Conservation (phyloP, 345 rosid genomes). For the Eucalyptus melliodora region DNA sequence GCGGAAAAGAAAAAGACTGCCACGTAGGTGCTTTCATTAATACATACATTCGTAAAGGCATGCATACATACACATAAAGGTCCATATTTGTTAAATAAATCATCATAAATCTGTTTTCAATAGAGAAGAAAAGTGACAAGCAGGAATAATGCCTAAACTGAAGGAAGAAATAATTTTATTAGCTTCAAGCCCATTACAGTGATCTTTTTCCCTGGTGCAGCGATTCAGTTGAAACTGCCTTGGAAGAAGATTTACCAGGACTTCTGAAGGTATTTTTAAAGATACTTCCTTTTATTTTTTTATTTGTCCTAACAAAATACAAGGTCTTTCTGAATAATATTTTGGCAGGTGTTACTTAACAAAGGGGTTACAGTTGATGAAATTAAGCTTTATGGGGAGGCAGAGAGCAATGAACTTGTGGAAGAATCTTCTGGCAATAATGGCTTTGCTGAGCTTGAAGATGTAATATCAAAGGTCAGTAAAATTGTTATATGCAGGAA, state of each 20-base stretch:
- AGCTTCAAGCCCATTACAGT: neutral
- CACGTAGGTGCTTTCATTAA: slow-evolving; percentile 35
- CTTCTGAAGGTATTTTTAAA: slow-evolving; percentile 47
- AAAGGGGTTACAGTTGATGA: slow-evolving; percentile 62
- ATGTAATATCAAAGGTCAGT: slow-evolving; percentile 70
- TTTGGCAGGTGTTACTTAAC: slow-evolving; percentile 46
- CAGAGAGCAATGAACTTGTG: slow-evolving; percentile 31
- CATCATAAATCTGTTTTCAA: neutral
- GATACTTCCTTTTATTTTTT: neutral
- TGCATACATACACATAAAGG: neutral
- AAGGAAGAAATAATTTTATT: neutral
- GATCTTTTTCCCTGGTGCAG: slow-evolving; percentile 17
- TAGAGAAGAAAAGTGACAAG: neutral
- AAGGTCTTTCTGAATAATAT: neutral
- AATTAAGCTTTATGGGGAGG: slow-evolving; percentile 78
- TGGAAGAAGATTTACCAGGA: slow-evolving; percentile 96
- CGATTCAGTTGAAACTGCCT: slow-evolving; percentile 67
- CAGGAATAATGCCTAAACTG: neutral
- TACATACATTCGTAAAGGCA: neutral
- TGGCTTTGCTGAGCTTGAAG: slow-evolving; percentile 75
- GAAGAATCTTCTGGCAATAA: slow-evolving; percentile 53
- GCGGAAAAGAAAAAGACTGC: slow-evolving; percentile 78
- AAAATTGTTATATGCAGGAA: neutral
- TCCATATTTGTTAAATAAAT: neutral
- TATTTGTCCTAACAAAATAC: neutral